phyloP scores from a whole-genome alignment of 2,329 filamentous ascomycete species.

The Corinectria fuckeliana region DNA sequence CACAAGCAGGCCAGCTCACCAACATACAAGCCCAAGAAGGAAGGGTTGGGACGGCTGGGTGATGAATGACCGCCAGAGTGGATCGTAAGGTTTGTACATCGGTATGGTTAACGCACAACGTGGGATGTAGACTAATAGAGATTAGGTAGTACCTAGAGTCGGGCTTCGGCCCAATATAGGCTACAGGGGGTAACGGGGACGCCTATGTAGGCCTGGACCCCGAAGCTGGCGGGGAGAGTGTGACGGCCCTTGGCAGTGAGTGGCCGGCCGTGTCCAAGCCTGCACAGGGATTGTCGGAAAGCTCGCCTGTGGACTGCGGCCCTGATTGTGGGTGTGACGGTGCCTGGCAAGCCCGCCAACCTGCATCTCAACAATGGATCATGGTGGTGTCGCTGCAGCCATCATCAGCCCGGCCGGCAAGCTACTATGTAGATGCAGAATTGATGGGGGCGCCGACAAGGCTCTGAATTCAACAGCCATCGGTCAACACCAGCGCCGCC shows the following conservation, averaged over 20 bases:
- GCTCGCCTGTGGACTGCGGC: constrained; percentile 2
- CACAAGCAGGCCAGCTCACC: neutral
- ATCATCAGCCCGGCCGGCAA: neutral
- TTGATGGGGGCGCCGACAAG: neutral
- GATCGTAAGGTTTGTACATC: neutral
- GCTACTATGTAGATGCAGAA: no score
- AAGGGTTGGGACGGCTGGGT: neutral
- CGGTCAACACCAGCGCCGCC: neutral
- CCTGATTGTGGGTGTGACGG: constrained; percentile 13
- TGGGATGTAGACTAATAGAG: no score
- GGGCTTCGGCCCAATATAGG: neutral
- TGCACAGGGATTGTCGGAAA: neutral
- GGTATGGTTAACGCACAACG: no score
- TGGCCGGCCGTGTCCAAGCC: neutral
- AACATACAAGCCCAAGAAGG: neutral
- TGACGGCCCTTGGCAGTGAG: neutral
- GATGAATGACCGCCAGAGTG: neutral
- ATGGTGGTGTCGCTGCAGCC: neutral
- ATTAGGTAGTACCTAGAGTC: no score
- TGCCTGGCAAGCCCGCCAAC: neutral
- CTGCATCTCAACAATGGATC: neutral
- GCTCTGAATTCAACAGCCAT: neutral
- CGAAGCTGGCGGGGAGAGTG: neutral
- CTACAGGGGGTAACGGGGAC: neutral
- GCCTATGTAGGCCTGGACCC: neutral